Evolutionary conservation across 2,329 filamentous ascomycete genomes (phyloP).

Genomic region (Epichloe gansuensis): DNA sequence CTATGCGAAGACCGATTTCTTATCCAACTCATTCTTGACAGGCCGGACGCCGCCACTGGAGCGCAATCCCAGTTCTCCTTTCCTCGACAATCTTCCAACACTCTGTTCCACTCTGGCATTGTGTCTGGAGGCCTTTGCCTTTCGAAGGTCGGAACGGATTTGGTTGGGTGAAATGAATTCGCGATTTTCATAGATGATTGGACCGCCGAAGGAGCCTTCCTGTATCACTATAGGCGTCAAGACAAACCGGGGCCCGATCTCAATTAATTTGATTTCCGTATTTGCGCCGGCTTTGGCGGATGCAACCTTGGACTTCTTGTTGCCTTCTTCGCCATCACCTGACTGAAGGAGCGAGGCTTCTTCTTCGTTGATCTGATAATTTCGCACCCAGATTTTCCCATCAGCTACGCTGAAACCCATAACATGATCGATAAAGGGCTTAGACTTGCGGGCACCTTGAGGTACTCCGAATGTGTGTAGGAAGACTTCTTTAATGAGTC

Average conservation of each 20-base stretch:
- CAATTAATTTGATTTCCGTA: slow-evolving; percentile 70
- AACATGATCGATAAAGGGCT: slow-evolving; percentile 92
- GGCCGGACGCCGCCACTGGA: slow-evolving; percentile 50
- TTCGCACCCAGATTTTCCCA: slow-evolving; percentile 89
- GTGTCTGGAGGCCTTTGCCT: slow-evolving; percentile 65
- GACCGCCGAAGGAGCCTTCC: slow-evolving; percentile 88
- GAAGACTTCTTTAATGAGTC: slow-evolving; percentile 79
- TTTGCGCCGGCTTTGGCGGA: slow-evolving; percentile 35
- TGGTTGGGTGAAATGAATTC: slow-evolving; percentile 96
- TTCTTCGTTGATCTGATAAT: slow-evolving; percentile 84
- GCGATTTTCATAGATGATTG: slow-evolving; percentile 96
- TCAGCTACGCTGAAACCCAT: slow-evolving; percentile 86
- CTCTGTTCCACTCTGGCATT: slow-evolving; percentile 62
- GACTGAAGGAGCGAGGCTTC: slow-evolving; percentile 42
- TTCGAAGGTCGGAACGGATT: slow-evolving; percentile 67
- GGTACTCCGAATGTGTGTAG: slow-evolving; percentile 87
- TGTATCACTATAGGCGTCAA: slow-evolving; percentile 90
- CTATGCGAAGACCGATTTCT: slow-evolving; percentile 61
- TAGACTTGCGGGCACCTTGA: slow-evolving; percentile 73
- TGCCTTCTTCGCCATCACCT: slow-evolving; percentile 26
- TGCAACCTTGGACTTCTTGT: slow-evolving; percentile 26
- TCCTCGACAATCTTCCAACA: slow-evolving; percentile 60
- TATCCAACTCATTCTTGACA: slow-evolving; percentile 60
- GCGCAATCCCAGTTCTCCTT: slow-evolving; percentile 61
- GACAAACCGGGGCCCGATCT: slow-evolving; percentile 89